Conservation (phyloP, 805 yeast species). For the Scheffersomyces stipitis region DNA sequence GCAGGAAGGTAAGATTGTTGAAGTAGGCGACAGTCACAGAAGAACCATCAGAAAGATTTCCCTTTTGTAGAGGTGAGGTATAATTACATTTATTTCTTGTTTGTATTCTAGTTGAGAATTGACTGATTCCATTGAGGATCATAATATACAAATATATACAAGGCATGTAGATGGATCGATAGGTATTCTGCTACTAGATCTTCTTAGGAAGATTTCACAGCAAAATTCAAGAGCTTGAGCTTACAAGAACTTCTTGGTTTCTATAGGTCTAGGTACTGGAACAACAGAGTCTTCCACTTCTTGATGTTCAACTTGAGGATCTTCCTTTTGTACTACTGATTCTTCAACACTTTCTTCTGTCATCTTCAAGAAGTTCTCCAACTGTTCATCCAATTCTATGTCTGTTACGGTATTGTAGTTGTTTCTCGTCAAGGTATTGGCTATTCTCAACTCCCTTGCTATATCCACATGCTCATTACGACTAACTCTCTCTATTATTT, state of each 20-base stretch:
- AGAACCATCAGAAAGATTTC: constrained; percentile 49
- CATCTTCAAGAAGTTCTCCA: constrained; percentile 34
- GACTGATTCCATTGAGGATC: too few species aligned
- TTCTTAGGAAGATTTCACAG: too few species aligned
- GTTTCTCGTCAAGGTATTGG: constrained; percentile 43
- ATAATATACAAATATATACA: too few species aligned
- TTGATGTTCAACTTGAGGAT: constrained; percentile 4
- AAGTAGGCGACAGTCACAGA: constrained; percentile 71
- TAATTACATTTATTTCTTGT: too few species aligned
- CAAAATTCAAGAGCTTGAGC: too few species aligned
- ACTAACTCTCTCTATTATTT: constrained; percentile 26
- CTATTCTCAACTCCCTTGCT: constrained; percentile 37
- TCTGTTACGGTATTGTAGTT: constrained; percentile 32
- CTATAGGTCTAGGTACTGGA: neutral
- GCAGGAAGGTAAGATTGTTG: constrained; percentile 67
- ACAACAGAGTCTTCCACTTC: neutral
- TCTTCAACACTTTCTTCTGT: too few species aligned
- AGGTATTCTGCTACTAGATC: too few species aligned
- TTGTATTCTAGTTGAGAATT: too few species aligned
- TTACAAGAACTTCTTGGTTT: neutral
- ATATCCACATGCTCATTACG: constrained; percentile 42
- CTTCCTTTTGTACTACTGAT: too few species aligned
- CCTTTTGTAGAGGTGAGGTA: too few species aligned
- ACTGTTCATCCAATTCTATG: constrained; percentile 38
- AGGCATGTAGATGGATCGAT: too few species aligned